Percentiles rank a stretch among this genome's conserved stretches.
Evolutionary conservation across 1,284 basidiomycete species (phyloP).

Genomic region (Laetiporus sulphureus): DNA sequence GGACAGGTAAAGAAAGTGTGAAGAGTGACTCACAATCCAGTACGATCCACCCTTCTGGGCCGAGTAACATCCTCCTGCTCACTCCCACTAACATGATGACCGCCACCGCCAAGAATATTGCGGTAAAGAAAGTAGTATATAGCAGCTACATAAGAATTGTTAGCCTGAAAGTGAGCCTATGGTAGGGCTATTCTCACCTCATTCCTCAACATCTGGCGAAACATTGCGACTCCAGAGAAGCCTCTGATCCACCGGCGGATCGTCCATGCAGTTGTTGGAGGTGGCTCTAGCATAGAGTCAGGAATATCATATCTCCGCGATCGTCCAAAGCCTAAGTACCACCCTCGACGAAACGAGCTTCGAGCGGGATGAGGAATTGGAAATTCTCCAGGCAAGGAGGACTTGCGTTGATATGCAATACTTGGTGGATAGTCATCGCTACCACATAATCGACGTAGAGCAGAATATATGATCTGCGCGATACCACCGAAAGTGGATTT

Average conservation of each 20-base stretch:
- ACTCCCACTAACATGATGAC: conserved; percentile 46
- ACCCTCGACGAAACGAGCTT: conserved; percentile 2
- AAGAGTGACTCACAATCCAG: conserved; percentile 44
- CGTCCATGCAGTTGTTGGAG: conserved; percentile 31
- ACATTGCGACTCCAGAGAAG: conserved; percentile 46
- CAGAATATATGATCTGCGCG: no score
- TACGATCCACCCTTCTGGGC: conserved; percentile 45
- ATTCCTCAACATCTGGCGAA: conserved; percentile 44
- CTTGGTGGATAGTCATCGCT: conserved; percentile 11
- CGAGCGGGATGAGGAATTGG: conserved; percentile 21
- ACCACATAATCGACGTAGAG: conserved; percentile 14
- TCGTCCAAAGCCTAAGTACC: background rate
- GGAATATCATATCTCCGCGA: background rate
- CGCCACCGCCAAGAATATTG: conserved; percentile 41
- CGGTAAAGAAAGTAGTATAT: conserved; percentile 51
- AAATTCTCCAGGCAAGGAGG: conserved; percentile 17
- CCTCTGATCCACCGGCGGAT: conserved; percentile 41
- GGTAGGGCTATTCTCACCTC: conserved; percentile 36
- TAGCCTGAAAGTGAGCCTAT: background rate
- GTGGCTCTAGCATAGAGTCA: conserved; percentile 1
- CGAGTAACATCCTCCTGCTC: conserved; percentile 36
- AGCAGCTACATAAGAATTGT: conserved; percentile 33
- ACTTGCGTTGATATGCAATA: conserved; percentile 21
- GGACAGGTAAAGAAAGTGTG: background rate
- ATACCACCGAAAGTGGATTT: no score